phyloP scores from a whole-genome alignment of 2,329 filamentous ascomycete genomes.

The Xylariaceae sp. region DNA sequence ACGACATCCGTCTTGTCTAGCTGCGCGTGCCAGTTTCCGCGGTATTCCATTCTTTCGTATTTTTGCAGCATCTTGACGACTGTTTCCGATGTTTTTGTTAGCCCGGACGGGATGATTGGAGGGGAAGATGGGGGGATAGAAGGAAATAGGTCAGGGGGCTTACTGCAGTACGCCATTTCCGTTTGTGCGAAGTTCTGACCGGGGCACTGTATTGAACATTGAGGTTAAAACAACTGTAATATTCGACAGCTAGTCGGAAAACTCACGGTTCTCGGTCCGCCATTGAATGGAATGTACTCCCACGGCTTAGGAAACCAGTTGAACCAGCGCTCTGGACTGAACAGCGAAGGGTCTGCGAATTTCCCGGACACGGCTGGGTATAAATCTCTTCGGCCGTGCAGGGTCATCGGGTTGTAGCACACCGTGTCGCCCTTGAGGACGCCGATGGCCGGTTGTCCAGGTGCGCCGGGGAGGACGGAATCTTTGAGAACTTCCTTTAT shows the following conservation, averaged over 20 bases:
- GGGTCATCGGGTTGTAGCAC: constrained; percentile 10
- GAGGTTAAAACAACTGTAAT: constrained; percentile 1
- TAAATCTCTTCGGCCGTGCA: constrained; percentile 17
- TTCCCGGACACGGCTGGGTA: constrained; percentile 15
- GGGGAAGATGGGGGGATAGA: not conserved
- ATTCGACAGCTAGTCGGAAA: not conserved
- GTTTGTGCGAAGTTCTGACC: constrained; percentile 22
- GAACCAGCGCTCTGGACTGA: constrained; percentile 22
- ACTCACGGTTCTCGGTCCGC: constrained; percentile 44
- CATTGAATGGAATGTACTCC: constrained; percentile 54
- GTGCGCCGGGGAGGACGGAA: constrained; percentile 33
- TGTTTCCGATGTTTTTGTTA: constrained; percentile 1
- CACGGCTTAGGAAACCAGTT: constrained; percentile 39
- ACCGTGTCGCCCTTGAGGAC: constrained; percentile 16
- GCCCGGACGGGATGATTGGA: not conserved
- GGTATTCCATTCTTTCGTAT: constrained; percentile 18
- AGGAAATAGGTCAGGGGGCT: no score
- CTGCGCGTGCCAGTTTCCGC: constrained; percentile 20
- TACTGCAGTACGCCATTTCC: constrained; percentile 19
- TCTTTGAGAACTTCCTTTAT: constrained; percentile 35
- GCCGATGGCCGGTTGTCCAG: constrained; percentile 13
- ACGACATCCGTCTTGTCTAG: constrained; percentile 14
- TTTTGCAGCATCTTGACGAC: constrained; percentile 20
- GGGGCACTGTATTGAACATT: constrained; percentile 13
- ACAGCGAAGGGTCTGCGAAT: constrained; percentile 18